Evolutionary conservation across 257 asterid genomes (phyloP), one percentile per base, ranked within the genome.

Genomic region (Phtheirospermum japonicum): DNA sequence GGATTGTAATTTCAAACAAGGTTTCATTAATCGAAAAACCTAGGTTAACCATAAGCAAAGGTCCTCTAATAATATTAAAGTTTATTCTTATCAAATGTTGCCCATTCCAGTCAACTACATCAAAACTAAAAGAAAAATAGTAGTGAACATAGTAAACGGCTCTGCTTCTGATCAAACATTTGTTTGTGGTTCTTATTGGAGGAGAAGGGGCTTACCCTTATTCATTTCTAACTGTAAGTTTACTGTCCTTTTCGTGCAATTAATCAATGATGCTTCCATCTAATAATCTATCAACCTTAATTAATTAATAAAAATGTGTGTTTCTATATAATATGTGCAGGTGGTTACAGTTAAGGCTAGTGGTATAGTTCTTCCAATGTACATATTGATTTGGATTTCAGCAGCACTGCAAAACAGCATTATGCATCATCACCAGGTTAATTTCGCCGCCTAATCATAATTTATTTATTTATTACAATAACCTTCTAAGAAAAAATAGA

Each of bases 361-460:
- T 55, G 97, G 97, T 4, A 76, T 88, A 52, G 62, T 92, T 16
- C 73, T 88, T 9, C 98, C 98, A 16, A 86, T 92, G 95, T 88
- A 80, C 77, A 57, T 88, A 63, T 51, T 92, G 64, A 13, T 85
- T 52, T 72, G 85, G 74, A 62, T 86, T 39, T 59, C 82, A 50
- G 61, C 90, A 11, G 72, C 83, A 54, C 55, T 92, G 54, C 93
- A 83, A 9, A 68, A 60, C 53, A 72, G 71, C 53, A 60, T 82
- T 36, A 71, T 72, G 46, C 73, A 71, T 57, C 86, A 63, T 23
- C 64, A 79, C 37, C 79, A 72, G 85, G 94, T 84, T 30, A 6
- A 63, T 9, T 39, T 49, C 7, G 1, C 8, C 17, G 5, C 10
- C 16, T 26, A 40, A 23, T 36, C 18, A n/a, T 37, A 5, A 9